Conservation (phyloP, 768 basidiomycete species). For the Chalciporus sphaerocephalus region DNA sequence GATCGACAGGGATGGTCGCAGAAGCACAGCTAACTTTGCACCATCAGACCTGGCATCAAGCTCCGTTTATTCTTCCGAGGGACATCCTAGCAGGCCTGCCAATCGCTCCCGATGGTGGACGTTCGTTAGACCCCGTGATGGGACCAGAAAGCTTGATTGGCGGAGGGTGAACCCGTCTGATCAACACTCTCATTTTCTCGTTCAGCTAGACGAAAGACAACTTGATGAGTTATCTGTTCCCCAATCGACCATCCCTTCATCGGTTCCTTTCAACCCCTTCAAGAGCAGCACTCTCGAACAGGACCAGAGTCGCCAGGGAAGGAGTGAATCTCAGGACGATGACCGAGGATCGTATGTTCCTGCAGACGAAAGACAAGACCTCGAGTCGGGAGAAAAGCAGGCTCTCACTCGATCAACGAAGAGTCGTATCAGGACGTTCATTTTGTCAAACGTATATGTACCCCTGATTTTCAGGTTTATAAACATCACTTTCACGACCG, state of each 20-base stretch:
- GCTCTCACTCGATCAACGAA: constrained; percentile 30
- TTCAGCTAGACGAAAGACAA: constrained; percentile 11
- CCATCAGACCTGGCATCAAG: constrained; percentile 50
- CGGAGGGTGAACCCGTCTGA: not conserved
- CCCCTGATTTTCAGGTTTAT: constrained; percentile 83
- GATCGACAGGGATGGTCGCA: constrained; percentile 24
- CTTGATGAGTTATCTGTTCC: constrained; percentile 20
- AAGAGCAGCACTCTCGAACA: constrained; percentile 59
- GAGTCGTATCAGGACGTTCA: constrained; percentile 59
- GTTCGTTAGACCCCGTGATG: constrained; percentile 57
- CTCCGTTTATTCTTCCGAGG: constrained; percentile 40
- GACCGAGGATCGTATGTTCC: constrained; percentile 15
- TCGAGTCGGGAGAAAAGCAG: constrained; percentile 29
- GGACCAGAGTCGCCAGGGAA: constrained; percentile 55
- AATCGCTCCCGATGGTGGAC: constrained; percentile 66
- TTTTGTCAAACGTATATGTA: constrained; percentile 71
- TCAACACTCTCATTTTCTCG: constrained; percentile 11
- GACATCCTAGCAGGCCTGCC: constrained; percentile 30
- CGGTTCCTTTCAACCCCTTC: constrained; percentile 45
- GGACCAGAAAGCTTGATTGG: constrained; percentile 9
- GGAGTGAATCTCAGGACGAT: constrained; percentile 8
- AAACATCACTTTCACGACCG: constrained; percentile 78
- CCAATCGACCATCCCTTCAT: constrained; percentile 26
- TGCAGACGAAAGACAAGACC: constrained; percentile 18
- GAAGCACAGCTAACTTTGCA: constrained; percentile 36